phyloP scores from a whole-genome alignment of 75 land plant genomes.

The Pinus albicaulis region DNA sequence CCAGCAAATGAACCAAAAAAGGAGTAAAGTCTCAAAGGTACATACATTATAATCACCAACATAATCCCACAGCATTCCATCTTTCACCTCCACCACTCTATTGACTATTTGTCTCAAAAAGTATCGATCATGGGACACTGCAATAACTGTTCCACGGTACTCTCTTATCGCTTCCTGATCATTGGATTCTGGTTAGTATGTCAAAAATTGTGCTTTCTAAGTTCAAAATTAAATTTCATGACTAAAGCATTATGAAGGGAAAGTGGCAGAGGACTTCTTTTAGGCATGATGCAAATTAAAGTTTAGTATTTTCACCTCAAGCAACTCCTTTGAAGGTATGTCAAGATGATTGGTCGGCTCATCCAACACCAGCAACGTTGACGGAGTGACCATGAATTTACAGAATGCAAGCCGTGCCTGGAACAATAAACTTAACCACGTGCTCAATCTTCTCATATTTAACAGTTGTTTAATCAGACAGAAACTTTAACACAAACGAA shows the following conservation, averaged over 20 bases:
- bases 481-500: too few species aligned
- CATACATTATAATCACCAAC: constrained; percentile 93
- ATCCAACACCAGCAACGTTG: constrained; percentile 87
- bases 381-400: constrained; percentile 97
- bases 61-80: constrained; percentile 66
- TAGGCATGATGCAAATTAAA: constrained; percentile 4
- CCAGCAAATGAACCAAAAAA: neutral
- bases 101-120: constrained; percentile 92
- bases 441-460: neutral
- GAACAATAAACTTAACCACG: neutral
- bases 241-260: neutral
- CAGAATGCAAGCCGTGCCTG: constrained; percentile 96
- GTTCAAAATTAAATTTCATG: neutral
- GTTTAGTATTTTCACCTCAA: constrained; percentile 54
- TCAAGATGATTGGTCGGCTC: constrained; percentile 99
- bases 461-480: neutral
- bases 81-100: constrained; percentile 86
- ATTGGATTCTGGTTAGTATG: neutral
- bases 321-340: constrained; percentile 97
- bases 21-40: neutral
- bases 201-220: neutral
- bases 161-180: constrained; percentile 87
- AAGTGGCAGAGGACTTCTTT: neutral
- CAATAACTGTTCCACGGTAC: constrained; percentile 88
- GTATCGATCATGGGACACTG: constrained; percentile 96